phyloP scores from a whole-genome alignment of 129 eudicot genomes.

The Kitagawia praeruptora region DNA sequence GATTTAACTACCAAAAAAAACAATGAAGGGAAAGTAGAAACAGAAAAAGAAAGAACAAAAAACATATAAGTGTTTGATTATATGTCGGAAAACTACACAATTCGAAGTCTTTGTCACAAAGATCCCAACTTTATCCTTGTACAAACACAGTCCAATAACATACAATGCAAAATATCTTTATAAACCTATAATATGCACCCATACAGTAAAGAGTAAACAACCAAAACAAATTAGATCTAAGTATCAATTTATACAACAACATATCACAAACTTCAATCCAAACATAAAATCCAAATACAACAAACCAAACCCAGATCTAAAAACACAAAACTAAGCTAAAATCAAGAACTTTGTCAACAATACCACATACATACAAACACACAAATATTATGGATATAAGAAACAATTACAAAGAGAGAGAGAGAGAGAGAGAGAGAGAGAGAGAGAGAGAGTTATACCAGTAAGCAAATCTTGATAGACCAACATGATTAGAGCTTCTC shows the following conservation, averaged over 20 bases:
- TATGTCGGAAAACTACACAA: too few relatives aligned
- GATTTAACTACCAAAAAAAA: neutral
- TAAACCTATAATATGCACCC: neutral
- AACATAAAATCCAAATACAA: neutral
- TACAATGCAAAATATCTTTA: neutral
- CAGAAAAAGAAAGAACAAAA: neutral
- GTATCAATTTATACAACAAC: neutral
- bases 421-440: neutral
- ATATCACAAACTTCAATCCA: neutral
- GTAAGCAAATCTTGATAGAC: slow-evolving; percentile 46
- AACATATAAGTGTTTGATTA: too few relatives aligned
- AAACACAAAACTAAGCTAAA: neutral
- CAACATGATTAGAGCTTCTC: slow-evolving; percentile 31
- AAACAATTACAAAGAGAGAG: too few relatives aligned
- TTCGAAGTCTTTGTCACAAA: neutral
- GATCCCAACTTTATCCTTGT: neutral
- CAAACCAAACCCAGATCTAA: neutral
- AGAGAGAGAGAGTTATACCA: slow-evolving; percentile 27
- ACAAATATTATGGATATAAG: too few relatives aligned
- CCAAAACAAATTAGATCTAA: neutral
- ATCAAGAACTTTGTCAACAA: neutral
- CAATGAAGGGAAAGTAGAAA: neutral
- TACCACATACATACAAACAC: neutral
- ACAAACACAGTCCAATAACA: neutral
- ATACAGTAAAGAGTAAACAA: neutral